These are phyloP conservation scores for Emericellopsis terricola DNA, from an alignment of 495 filamentous ascomycete species.

Conservation along the genomic window DNA sequence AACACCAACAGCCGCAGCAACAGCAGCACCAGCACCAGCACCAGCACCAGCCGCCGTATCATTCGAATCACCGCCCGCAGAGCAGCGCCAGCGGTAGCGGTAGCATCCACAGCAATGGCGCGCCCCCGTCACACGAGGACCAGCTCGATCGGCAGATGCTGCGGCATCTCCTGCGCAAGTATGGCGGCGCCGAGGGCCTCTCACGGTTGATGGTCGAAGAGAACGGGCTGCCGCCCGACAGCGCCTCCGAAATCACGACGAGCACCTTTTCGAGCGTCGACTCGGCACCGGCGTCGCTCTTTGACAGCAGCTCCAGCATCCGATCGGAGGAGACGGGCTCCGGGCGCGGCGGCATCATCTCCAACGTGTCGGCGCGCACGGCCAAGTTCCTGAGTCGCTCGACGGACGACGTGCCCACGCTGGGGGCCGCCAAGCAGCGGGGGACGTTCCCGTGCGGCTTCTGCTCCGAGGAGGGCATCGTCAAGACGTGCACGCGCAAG, in stretches of 20 bases:
- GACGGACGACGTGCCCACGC: background rate
- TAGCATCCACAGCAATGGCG: too few relatives aligned
- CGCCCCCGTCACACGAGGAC: background rate
- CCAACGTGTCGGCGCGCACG: conserved; percentile 2
- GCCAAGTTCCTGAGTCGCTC: background rate
- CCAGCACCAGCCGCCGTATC: background rate
- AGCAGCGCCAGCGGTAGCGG: too few relatives aligned
- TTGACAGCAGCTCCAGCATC: conserved; percentile 1
- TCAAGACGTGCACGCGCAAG: conserved; percentile 7
- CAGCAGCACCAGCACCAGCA: background rate
- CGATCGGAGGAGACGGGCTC: conserved; percentile 2
- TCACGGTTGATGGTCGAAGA: conserved; percentile 1
- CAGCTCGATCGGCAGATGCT: conserved; percentile 4
- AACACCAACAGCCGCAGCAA: too few relatives aligned
- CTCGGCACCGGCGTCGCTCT: too few relatives aligned
- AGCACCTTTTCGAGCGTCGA: too few relatives aligned
- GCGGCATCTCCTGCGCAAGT: conserved; percentile 2
- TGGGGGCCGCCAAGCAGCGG: conserved; percentile 3
- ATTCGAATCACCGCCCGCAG: background rate
- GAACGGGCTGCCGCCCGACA: too few relatives aligned
- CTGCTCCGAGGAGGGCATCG: conserved; percentile 9
- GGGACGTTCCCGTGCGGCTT: conserved; percentile 9
- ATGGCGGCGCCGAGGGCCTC: conserved; percentile 1
- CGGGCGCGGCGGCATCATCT: conserved; percentile 2
- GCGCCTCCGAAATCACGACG: too few relatives aligned